Conservation (phyloP, 2,329 filamentous ascomycete genomes). For the Massarina eburnea region DNA sequence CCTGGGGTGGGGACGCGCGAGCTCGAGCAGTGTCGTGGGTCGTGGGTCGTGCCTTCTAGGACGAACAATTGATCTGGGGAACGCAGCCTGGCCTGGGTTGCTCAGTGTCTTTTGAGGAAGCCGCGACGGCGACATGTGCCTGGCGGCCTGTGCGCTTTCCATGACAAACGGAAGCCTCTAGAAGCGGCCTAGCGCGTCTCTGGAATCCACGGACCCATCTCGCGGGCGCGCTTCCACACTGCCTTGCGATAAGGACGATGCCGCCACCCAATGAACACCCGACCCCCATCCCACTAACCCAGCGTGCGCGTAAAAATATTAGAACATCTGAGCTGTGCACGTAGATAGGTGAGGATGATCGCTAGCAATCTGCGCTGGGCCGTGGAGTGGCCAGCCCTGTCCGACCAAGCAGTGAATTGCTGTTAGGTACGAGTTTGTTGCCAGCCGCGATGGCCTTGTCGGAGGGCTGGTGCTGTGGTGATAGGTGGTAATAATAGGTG, state of each 20-base stretch:
- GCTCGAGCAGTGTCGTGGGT: no score
- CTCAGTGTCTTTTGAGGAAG: no score
- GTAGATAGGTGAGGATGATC: slow-evolving; percentile 19
- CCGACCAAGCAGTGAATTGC: slow-evolving; percentile 37
- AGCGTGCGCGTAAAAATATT: slow-evolving; percentile 39
- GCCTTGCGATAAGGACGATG: slow-evolving; percentile 32
- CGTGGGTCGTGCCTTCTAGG: no score
- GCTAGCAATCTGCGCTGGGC: slow-evolving; percentile 17
- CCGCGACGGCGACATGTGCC: slow-evolving; percentile 36
- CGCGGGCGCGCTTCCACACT: not conserved
- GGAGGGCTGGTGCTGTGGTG: no score
- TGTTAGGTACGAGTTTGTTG: slow-evolving; percentile 39
- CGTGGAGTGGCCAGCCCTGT: not conserved
- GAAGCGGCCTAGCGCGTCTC: no score
- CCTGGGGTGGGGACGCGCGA: slow-evolving; percentile 22
- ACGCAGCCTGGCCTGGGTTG: no score
- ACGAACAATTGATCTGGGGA: no score
- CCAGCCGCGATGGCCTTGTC: not conserved
- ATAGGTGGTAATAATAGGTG: no score
- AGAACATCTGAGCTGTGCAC: slow-evolving; percentile 21
- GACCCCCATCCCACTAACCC: slow-evolving; percentile 24
- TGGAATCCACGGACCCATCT: no score
- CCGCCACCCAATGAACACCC: slow-evolving; percentile 25
- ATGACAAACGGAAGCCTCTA: no score
- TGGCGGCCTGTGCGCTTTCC: no score